Percentiles rank a stretch among this genome's conserved stretches.
These are phyloP conservation scores for Trichosporon faecale DNA, from an alignment of 1,284 basidiomycete species.

Conservation along the genomic window DNA sequence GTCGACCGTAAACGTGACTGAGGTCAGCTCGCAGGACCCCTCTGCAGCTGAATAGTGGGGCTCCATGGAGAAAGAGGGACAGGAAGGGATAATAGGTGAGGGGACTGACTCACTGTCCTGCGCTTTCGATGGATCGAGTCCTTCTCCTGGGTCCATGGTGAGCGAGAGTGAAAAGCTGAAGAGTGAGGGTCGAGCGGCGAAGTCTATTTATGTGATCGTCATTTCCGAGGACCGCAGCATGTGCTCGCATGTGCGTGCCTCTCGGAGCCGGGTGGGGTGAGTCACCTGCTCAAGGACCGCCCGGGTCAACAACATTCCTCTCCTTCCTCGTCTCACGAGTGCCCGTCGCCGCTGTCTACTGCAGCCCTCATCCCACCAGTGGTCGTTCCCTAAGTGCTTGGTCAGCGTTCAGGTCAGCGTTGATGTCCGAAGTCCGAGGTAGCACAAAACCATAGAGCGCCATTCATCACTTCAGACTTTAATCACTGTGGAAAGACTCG, in stretches of 20 bases:
- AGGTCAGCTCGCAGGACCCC: not conserved
- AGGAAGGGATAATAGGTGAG: not conserved
- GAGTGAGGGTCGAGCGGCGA: not conserved
- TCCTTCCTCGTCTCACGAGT: not conserved
- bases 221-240: not conserved
- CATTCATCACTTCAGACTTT: not conserved
- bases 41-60: too few species aligned
- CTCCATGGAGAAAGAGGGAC: too few species aligned
- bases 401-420: not conserved
- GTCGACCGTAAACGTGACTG: slow-evolving; percentile 2
- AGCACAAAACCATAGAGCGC: not conserved
- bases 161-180: too few species aligned
- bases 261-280: not conserved
- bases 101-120: not conserved
- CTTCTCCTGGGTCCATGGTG: not conserved
- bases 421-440: not conserved
- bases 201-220: not conserved
- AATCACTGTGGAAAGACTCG: not conserved
- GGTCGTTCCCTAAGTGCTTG: too few species aligned
- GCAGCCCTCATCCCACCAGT: too few species aligned
- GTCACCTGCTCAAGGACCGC: not conserved
- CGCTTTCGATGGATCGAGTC: not conserved
- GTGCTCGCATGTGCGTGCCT: not conserved
- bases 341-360: too few species aligned
- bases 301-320: not conserved